Evolutionary conservation across 1,284 basidiomycete species (phyloP), one percentile per base, ranked within the genome.

Genomic region (Puccinia hordei): DNA sequence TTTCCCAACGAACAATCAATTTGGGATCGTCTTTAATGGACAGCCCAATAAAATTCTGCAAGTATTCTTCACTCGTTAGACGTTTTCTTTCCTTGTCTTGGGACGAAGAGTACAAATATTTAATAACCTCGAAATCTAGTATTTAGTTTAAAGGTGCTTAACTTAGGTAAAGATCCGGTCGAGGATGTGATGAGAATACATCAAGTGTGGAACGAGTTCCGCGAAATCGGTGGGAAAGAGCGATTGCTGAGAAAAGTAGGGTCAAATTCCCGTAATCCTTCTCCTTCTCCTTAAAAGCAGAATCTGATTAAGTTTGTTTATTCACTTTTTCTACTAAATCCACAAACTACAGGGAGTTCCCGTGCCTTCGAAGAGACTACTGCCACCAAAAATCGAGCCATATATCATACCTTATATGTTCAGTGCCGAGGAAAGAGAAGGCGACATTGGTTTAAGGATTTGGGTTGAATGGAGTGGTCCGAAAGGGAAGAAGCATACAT

Each of bases 191-290:
- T 80, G 44, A 61, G 78, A 33, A 80, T 80, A 33, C 68, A 73
- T 80, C 68, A 68, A 46, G 78, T 80, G 13, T 72, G 68, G 69
- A 61, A 80, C 51, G 78, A 80, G 59, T 80, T 73, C 38, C 59
- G 78, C n/a, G 78, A 80, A 51, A 51, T 80, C n/a, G 78, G 78
- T 33, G 78, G 78, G 19, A 80, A 80, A n/a, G 78, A 80, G 51
- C 66, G 68, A 55, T 35, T 80, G 9, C 49, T 80, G 24, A 44
- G 59, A 44, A 80, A 65, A 38, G 78, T 44, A 35, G 24, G 33
- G 2, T 4, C 4, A 6, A 24, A 22, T 73, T 73, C 9, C n/a
- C 17, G 15, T 15, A 8, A 15, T 41, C 19, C 19, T 2, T 44
- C 17, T 24, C 22, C 38, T 44, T 22, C 15, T 41, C 57, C 24